A percentile compares a stretch with the other conserved stretches of the same genome.
Evolutionary conservation across 345 rosid species (phyloP).

Genomic region (Toxicodendron radicans): DNA sequence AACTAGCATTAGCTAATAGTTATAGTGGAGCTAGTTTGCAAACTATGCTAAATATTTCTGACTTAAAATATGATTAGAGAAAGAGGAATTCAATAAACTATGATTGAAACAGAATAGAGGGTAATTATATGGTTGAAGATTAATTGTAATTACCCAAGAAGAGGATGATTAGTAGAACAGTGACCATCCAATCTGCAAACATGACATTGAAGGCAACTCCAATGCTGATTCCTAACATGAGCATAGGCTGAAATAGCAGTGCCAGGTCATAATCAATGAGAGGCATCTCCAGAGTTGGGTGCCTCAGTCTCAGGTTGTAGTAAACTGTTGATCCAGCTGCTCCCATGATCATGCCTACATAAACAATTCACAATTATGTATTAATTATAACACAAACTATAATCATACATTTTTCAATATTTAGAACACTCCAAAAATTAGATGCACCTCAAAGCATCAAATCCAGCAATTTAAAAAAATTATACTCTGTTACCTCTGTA

Average conservation of each 20-base stretch:
- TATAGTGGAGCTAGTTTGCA: no score
- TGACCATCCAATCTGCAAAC: slow-evolving; percentile 68
- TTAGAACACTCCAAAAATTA: background rate
- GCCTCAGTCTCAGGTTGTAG: slow-evolving; percentile 53
- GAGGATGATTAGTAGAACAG: slow-evolving; percentile 51
- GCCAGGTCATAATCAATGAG: slow-evolving; percentile 57
- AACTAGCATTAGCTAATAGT: no score
- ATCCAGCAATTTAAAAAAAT: background rate
- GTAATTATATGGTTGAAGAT: background rate
- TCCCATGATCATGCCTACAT: slow-evolving; percentile 62
- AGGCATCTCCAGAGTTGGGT: slow-evolving; percentile 59
- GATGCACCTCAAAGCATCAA: background rate
- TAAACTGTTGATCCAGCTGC: slow-evolving; percentile 59
- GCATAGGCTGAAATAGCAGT: slow-evolving; percentile 58
- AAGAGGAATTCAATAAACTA: background rate
- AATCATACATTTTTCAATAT: no score
- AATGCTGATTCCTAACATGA: slow-evolving; percentile 62
- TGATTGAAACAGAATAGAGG: background rate
- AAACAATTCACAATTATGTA: background rate
- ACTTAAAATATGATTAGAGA: background rate
- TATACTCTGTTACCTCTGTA: background rate
- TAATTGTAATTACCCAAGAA: slow-evolving; percentile 36
- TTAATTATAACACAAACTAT: no score
- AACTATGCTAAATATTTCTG: no score
- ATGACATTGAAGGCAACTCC: slow-evolving; percentile 54